phyloP scores from a whole-genome alignment of 2,329 filamentous ascomycete genomes.

The Colletotrichum orchidophilum region DNA sequence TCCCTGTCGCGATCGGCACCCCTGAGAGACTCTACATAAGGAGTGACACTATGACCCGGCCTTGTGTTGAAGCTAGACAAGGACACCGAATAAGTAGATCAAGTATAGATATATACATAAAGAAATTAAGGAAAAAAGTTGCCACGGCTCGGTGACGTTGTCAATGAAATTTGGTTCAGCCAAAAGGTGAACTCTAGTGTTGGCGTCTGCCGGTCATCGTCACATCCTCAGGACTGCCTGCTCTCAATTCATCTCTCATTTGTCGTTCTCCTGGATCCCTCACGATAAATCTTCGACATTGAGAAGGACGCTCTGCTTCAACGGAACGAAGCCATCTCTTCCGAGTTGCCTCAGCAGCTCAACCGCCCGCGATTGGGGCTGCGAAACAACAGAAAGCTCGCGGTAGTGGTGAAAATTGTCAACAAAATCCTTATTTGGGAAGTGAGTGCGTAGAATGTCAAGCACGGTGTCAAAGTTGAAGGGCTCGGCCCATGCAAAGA shows the following conservation, averaged over 20 bases:
- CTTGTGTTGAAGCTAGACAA: background rate
- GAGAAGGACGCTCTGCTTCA: slow-evolving; percentile 14
- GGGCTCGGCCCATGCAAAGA: slow-evolving; percentile 61
- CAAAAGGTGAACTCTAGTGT: background rate
- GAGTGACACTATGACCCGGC: background rate
- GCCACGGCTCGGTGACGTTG: background rate
- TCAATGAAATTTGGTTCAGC: background rate
- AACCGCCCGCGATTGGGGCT: background rate
- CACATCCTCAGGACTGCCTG: background rate
- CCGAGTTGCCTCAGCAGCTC: slow-evolving; percentile 9
- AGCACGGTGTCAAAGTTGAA: slow-evolving; percentile 58
- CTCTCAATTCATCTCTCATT: background rate
- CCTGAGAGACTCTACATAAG: background rate
- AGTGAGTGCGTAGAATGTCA: slow-evolving; percentile 37
- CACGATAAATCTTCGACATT: slow-evolving; percentile 18
- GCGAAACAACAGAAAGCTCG: slow-evolving; percentile 3
- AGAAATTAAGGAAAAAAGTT: background rate
- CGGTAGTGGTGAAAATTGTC: slow-evolving; percentile 37
- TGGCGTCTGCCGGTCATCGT: background rate
- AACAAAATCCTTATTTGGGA: slow-evolving; percentile 34
- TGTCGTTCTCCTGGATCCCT: background rate
- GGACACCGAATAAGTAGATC: background rate
- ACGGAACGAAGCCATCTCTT: slow-evolving; percentile 5
- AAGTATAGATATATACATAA: slow-evolving; percentile 12
- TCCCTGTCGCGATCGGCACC: background rate